Conservation (phyloP, 1,139 yeast species). For the Scheffersomyces lignicola region DNA sequence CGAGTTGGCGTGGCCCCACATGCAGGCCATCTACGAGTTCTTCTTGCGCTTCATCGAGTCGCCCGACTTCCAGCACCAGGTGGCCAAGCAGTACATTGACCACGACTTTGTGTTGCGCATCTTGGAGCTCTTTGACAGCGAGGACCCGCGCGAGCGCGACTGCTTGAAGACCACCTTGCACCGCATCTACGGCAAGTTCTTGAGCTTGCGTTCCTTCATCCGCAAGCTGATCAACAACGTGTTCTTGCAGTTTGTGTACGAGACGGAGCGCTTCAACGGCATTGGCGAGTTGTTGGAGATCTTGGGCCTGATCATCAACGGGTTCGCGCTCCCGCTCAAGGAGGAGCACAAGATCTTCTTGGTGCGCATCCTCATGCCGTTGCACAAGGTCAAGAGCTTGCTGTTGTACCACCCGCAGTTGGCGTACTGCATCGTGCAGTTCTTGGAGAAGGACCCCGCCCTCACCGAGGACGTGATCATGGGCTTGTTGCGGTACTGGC, state of each 20-base stretch:
- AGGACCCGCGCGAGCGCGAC: slow-evolving; percentile 95
- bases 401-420: slow-evolving; percentile 93
- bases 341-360: slow-evolving; percentile 95
- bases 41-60: slow-evolving; percentile 90
- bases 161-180: slow-evolving; percentile 93
- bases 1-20: slow-evolving; percentile 98
- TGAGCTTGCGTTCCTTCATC: slow-evolving; percentile 86
- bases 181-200: slow-evolving; percentile 91
- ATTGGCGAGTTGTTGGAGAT: slow-evolving; percentile 93
- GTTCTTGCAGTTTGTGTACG: slow-evolving; percentile 89
- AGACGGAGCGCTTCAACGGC: slow-evolving; percentile 94
- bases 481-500: slow-evolving; percentile 95
- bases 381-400: slow-evolving; percentile 88
- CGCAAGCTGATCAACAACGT: slow-evolving; percentile 91
- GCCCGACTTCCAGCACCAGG: slow-evolving; percentile 90
- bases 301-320: slow-evolving; percentile 93
- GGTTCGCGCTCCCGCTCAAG: slow-evolving; percentile 94
- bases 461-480: slow-evolving; percentile 93
- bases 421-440: slow-evolving; percentile 96
- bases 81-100: slow-evolving; percentile 92
- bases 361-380: slow-evolving; percentile 84
- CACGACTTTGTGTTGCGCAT: slow-evolving; percentile 81
- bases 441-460: slow-evolving; percentile 87
- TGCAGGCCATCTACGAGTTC: slow-evolving; percentile 95
- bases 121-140: slow-evolving; percentile 89